Conservation (phyloP, 129 eudicot genomes). For the Pittosporum tobira region DNA sequence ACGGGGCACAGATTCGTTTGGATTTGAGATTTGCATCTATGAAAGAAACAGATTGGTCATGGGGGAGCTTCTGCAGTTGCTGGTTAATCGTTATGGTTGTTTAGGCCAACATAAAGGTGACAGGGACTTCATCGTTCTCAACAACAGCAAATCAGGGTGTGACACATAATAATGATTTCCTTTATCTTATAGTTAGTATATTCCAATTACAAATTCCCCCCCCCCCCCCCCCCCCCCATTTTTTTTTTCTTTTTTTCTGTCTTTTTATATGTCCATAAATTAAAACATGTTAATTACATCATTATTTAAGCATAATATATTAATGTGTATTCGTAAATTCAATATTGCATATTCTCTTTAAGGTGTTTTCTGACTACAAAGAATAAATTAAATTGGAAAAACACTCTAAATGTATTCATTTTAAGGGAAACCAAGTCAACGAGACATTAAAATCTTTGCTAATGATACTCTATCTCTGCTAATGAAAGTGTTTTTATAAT, state of each 20-base stretch:
- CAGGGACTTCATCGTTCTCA: background rate
- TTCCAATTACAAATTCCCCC: no score
- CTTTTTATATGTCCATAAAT: background rate
- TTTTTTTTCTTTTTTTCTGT: background rate
- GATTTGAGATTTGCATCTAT: constrained; percentile 6
- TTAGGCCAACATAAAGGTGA: constrained; percentile 2
- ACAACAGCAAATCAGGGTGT: background rate
- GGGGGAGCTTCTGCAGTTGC: constrained; percentile 13
- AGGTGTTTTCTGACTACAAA: no score
- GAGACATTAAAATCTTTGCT: no score
- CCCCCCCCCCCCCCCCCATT: no score
- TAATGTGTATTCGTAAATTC: no score
- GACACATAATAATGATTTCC: background rate
- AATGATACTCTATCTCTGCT: no score
- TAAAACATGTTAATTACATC: no score
- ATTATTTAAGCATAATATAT: background rate
- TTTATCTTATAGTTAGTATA: background rate
- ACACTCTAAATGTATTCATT: no score
- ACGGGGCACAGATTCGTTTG: background rate
- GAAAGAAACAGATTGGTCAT: constrained; percentile 7
- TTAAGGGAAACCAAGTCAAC: no score
- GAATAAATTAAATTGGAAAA: no score
- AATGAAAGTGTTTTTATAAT: no score
- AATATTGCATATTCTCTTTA: no score
- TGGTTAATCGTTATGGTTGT: constrained; percentile 20